These are phyloP conservation scores for Fusarium incarnatum DNA, from an alignment of 2,329 filamentous ascomycete species.

Conservation along the genomic window DNA sequence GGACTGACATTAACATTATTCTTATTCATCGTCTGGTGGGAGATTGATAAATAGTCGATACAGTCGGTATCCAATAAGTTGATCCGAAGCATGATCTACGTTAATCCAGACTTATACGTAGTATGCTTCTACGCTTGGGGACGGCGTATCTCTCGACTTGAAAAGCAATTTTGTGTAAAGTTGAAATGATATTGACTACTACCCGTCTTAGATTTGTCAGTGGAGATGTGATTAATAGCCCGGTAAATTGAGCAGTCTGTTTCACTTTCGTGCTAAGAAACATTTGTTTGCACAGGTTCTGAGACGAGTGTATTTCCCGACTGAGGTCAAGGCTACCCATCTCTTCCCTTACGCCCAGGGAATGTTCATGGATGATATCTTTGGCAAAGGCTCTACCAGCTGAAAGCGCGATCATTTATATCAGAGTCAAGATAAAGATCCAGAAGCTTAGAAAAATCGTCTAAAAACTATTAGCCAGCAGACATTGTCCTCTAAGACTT, in stretches of 20 bases:
- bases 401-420: no score
- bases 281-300: neutral
- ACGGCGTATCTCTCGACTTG: neutral
- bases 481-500: no score
- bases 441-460: no score
- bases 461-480: no score
- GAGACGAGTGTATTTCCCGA: neutral
- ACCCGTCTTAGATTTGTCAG: neutral
- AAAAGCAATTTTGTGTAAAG: neutral
- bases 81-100: accelerated
- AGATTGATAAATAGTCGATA: accelerated
- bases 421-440: no score
- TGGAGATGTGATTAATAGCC: accelerated
- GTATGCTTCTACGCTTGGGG: neutral
- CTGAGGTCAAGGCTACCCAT: no score
- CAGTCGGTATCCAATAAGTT: neutral
- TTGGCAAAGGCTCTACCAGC: no score
- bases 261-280: neutral
- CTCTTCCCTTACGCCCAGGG: no score
- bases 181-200: neutral
- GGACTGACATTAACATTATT: accelerated
- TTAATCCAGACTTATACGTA: neutral
- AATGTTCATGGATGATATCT: no score
- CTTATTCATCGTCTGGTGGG: neutral
- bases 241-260: neutral